These are phyloP conservation scores for Colletotrichum plurivorum DNA, from an alignment of 2,329 filamentous ascomycete genomes.

Conservation along the genomic window DNA sequence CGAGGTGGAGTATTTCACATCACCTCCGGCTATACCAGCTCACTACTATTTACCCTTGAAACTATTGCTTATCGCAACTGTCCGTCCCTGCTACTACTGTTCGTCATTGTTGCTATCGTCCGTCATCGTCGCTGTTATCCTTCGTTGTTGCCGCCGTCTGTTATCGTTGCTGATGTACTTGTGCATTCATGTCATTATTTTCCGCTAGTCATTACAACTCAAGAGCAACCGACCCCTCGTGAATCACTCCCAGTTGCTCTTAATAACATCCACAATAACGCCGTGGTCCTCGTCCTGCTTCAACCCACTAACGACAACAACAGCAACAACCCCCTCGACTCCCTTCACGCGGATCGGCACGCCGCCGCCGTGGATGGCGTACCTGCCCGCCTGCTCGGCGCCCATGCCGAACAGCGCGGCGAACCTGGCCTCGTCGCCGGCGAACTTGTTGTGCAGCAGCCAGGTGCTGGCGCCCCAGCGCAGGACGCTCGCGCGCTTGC, in stretches of 20 bases:
- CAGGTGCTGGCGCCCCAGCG: slow-evolving; percentile 80
- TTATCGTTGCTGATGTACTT: too few species aligned
- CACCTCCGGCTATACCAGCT: too few species aligned
- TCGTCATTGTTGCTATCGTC: too few species aligned
- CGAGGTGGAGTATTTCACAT: too few species aligned
- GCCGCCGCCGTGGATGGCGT: slow-evolving; percentile 84
- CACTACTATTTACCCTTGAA: too few species aligned
- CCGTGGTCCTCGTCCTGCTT: slow-evolving; percentile 85
- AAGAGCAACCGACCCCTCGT: too few species aligned
- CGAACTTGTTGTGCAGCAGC: slow-evolving; percentile 78
- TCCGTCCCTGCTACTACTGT: too few species aligned
- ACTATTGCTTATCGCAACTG: too few species aligned
- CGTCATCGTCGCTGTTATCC: too few species aligned
- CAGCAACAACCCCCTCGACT: slow-evolving; percentile 82
- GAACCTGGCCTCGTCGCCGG: slow-evolving; percentile 75
- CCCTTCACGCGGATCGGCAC: slow-evolving; percentile 80
- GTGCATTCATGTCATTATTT: too few species aligned
- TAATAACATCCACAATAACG: slow-evolving; percentile 79
- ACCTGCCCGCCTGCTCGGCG: slow-evolving; percentile 68
- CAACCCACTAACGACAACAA: slow-evolving; percentile 82
- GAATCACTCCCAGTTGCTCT: slow-evolving; percentile 59
- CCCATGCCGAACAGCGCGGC: slow-evolving; percentile 75
- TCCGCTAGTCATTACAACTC: too few species aligned
- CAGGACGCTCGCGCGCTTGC: slow-evolving; percentile 81
- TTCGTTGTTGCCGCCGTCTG: too few species aligned